Evolutionary conservation across 75 land plant species (phyloP).

Genomic region (Pseudotsuga menziesii): DNA sequence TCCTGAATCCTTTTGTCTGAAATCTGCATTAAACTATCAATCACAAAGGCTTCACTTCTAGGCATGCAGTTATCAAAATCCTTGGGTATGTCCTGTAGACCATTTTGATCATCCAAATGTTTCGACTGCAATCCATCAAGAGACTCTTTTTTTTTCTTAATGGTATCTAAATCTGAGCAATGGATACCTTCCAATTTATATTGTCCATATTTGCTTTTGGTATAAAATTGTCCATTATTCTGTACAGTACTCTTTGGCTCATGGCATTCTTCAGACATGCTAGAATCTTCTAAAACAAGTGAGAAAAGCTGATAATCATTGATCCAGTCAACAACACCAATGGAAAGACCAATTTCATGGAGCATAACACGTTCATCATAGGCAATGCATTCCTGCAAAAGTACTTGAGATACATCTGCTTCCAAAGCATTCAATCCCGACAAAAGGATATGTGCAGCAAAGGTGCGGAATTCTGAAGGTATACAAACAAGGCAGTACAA

Average conservation of each 20-base stretch:
- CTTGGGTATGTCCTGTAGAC: neutral
- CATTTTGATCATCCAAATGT: neutral
- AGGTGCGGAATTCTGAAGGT: slow-evolving; percentile 64
- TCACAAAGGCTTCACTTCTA: neutral
- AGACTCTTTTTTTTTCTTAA: too few species aligned
- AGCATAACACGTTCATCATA: slow-evolving; percentile 48
- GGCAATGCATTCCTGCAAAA: slow-evolving; percentile 42
- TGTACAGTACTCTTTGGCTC: neutral
- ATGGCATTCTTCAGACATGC: neutral
- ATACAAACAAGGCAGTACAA: slow-evolving; percentile 53
- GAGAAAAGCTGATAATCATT: slow-evolving; percentile 43
- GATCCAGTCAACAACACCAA: slow-evolving; percentile 81
- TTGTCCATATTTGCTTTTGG: too few species aligned
- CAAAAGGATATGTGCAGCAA: slow-evolving; percentile 52
- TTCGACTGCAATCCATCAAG: neutral
- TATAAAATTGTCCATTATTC: too few species aligned
- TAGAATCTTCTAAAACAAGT: neutral
- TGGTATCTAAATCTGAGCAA: too few species aligned
- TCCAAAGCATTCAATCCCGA: too few species aligned
- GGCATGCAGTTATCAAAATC: neutral
- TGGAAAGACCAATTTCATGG: slow-evolving; percentile 71
- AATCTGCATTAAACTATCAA: too few species aligned
- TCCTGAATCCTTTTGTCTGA: neutral
- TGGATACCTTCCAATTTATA: too few species aligned
- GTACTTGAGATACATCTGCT: slow-evolving; percentile 27